Evolutionary conservation across 345 rosid genomes (phyloP).

Genomic region (Moricandia arvensis): DNA sequence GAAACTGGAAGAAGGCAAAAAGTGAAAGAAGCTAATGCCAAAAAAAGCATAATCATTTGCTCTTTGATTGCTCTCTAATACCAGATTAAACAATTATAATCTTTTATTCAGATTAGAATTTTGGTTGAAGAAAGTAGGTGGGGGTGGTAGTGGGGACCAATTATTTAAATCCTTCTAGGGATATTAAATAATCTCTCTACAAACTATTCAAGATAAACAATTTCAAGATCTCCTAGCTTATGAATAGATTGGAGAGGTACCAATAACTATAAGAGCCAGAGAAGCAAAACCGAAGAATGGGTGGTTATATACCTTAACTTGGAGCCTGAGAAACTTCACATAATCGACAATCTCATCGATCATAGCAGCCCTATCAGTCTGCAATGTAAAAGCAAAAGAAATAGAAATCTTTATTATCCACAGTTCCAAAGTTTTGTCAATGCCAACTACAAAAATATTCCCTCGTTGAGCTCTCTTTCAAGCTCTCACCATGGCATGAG

Average conservation of each 20-base stretch:
- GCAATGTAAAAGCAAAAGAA: slow-evolving; percentile 23
- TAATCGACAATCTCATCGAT: slow-evolving; percentile 99
- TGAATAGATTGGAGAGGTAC: slow-evolving; percentile 1
- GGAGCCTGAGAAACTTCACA: slow-evolving; percentile 98
- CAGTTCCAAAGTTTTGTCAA: background rate
- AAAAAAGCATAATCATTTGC: slow-evolving; percentile 21
- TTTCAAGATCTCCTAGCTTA: background rate
- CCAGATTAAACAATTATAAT: slow-evolving; percentile 22
- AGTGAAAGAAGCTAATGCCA: slow-evolving; percentile 26
- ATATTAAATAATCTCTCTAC: slow-evolving; percentile 21
- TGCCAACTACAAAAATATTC: slow-evolving; percentile 5
- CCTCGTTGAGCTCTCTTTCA: slow-evolving; percentile 6
- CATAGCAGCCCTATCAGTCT: slow-evolving; percentile 97
- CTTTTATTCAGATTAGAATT: slow-evolving; percentile 16
- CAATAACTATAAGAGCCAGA: background rate
- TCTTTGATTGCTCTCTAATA: slow-evolving; percentile 20
- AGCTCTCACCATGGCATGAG: background rate
- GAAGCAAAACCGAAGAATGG: background rate
- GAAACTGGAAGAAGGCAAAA: slow-evolving; percentile 11
- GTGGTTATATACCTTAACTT: slow-evolving; percentile 73
- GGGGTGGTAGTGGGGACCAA: slow-evolving; percentile 39
- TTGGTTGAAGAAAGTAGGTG: slow-evolving; percentile 17
- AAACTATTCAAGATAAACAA: background rate
- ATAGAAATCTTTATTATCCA: background rate
- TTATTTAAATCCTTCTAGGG: slow-evolving; percentile 20